phyloP scores from a whole-genome alignment of 345 rosid species.

The Euphorbia tirucalli region DNA sequence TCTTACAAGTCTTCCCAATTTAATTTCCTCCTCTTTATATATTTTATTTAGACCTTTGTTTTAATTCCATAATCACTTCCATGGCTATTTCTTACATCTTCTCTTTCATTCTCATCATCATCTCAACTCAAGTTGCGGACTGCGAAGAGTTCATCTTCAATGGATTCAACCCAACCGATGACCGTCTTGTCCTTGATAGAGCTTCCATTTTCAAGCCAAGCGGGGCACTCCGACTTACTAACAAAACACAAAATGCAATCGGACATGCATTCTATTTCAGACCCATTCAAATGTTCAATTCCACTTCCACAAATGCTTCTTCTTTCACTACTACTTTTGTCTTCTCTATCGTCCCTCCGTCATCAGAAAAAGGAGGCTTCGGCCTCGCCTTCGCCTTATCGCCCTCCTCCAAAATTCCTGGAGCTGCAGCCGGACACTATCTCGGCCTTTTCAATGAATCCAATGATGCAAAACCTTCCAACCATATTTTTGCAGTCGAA shows the following conservation, averaged over 20 bases:
- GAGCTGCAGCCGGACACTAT: slow-evolving; percentile 31
- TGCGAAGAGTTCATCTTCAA: slow-evolving; percentile 32
- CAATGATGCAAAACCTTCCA: slow-evolving; percentile 9
- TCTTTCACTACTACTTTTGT: slow-evolving; percentile 55
- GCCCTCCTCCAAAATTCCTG: slow-evolving; percentile 37
- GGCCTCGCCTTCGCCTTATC: slow-evolving; percentile 57
- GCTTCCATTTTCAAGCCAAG: slow-evolving; percentile 33
- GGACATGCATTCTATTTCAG: slow-evolving; percentile 53
- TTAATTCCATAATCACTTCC: no score
- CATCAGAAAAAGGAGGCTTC: slow-evolving; percentile 40
- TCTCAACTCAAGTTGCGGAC: slow-evolving; percentile 17
- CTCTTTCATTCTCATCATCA: no score
- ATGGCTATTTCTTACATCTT: no score
- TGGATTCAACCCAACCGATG: slow-evolving; percentile 33
- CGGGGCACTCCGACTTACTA: slow-evolving; percentile 53
- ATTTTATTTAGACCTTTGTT: no score
- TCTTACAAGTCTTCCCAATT: no score
- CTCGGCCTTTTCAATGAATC: slow-evolving; percentile 49
- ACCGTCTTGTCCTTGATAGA: slow-evolving; percentile 10
- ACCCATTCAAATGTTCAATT: slow-evolving; percentile 28
- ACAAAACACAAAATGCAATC: slow-evolving; percentile 15
- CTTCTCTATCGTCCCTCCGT: slow-evolving; percentile 36
- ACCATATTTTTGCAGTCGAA: slow-evolving; percentile 52
- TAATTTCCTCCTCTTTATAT: no score
- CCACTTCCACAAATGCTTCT: slow-evolving; percentile 15